Conservation (phyloP, 2,329 filamentous ascomycete genomes). For the Lecanicillium sp. region DNA sequence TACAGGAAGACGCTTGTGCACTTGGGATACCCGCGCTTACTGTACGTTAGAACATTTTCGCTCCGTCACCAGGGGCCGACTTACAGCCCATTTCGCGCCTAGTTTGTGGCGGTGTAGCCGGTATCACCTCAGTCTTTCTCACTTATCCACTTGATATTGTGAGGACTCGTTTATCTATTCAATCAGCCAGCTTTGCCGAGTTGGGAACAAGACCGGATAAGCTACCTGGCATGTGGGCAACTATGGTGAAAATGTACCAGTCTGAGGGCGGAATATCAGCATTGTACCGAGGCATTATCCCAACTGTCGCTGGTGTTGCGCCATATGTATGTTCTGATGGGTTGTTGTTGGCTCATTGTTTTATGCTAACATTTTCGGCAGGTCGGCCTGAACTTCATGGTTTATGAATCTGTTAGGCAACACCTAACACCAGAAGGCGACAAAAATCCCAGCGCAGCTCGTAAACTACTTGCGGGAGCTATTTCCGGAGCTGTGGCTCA, state of each 20-base stretch:
- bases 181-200: constrained; percentile 87
- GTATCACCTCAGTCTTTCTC: constrained; percentile 88
- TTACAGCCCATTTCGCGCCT: constrained; percentile 68
- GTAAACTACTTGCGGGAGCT: constrained; percentile 84
- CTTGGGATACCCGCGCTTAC: constrained; percentile 9
- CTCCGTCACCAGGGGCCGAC: constrained; percentile 63
- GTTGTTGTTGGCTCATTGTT: too few species aligned
- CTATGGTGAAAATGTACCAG: constrained; percentile 76
- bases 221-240: constrained; percentile 87
- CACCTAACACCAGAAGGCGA: constrained; percentile 83
- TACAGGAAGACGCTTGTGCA: background rate
- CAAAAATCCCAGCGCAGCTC: constrained; percentile 65
- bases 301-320: constrained; percentile 89
- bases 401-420: constrained; percentile 81
- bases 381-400: constrained; percentile 98
- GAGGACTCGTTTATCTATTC: constrained; percentile 89
- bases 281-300: constrained; percentile 89
- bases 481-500: constrained; percentile 95
- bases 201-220: constrained; percentile 57
- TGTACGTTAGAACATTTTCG: constrained; percentile 57
- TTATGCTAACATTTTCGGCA: constrained; percentile 24
- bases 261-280: constrained; percentile 78
- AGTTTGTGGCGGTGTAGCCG: constrained; percentile 82
- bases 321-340: constrained; percentile 64
- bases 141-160: constrained; percentile 98